Conservation (phyloP, 2,329 filamentous ascomycete genomes). For the Colletotrichum brevisporum region DNA sequence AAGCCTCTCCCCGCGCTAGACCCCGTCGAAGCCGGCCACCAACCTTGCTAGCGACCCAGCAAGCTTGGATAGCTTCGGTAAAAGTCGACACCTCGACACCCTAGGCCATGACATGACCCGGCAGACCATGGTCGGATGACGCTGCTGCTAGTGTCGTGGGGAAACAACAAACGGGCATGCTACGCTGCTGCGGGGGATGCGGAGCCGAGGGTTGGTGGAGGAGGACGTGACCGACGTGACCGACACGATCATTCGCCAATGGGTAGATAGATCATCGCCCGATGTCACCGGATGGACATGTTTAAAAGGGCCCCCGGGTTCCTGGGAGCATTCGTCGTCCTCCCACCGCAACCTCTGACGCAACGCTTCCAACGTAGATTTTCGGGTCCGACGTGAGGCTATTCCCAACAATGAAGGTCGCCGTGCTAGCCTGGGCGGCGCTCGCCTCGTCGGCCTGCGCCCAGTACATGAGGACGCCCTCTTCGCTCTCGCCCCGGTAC, state of each 20-base stretch:
- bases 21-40: constrained; percentile 2
- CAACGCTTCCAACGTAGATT: constrained; percentile 12
- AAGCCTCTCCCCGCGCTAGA: constrained; percentile 7
- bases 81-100: neutral
- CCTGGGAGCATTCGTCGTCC: neutral
- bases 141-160: constrained; percentile 10
- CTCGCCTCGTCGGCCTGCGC: constrained; percentile 32
- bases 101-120: constrained; percentile 15
- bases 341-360: neutral
- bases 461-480: constrained; percentile 31
- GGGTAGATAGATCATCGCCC: neutral
- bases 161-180: neutral
- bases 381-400: constrained; percentile 6
- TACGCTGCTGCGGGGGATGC: constrained; percentile 33
- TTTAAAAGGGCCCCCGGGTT: constrained; percentile 16
- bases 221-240: neutral
- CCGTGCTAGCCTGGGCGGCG: constrained; percentile 25
- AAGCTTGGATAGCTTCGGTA: constrained; percentile 27
- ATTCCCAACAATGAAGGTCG: constrained; percentile 26
- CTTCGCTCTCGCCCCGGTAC: constrained; percentile 11
- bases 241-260: constrained; percentile 11
- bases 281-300: neutral
- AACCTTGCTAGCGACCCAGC: constrained; percentile 17
- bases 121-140: constrained; percentile 21
- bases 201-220: constrained; percentile 22